Percentiles rank a stretch among this genome's conserved stretches.
phyloP scores from a whole-genome alignment of 495 filamentous ascomycete species.

The Pseudevernia furfuracea region DNA sequence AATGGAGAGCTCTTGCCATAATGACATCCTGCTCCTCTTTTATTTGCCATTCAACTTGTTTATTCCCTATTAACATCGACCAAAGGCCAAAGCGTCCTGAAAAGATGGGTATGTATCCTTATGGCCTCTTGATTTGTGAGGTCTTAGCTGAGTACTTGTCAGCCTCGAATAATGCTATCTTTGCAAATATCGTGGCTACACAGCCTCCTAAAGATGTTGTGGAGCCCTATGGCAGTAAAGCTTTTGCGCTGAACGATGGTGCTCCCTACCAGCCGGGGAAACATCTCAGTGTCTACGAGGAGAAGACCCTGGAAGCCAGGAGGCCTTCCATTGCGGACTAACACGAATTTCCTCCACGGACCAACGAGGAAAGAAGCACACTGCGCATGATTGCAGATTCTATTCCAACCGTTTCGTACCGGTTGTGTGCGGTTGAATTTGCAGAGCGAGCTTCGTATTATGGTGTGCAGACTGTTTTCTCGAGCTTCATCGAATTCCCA shows the following conservation, averaged over 20 bases:
- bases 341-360: background rate
- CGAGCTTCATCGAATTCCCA: background rate
- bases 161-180: background rate
- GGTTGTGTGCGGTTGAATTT: background rate
- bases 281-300: background rate
- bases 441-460: background rate
- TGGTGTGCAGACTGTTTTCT: background rate
- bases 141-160: background rate
- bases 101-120: background rate
- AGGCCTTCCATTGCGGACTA: background rate
- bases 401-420: background rate
- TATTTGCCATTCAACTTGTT: background rate
- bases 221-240: background rate
- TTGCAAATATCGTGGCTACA: background rate
- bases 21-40: background rate
- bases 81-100: background rate
- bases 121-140: background rate
- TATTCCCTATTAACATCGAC: background rate
- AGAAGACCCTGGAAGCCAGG: background rate
- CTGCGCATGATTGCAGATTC: background rate
- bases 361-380: background rate
- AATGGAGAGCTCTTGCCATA: background rate
- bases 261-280: background rate
- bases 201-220: background rate
- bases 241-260: background rate